Base-by-base conservation (phyloP, 106 monocot species). In the Narthecium ossifragum region DNA sequence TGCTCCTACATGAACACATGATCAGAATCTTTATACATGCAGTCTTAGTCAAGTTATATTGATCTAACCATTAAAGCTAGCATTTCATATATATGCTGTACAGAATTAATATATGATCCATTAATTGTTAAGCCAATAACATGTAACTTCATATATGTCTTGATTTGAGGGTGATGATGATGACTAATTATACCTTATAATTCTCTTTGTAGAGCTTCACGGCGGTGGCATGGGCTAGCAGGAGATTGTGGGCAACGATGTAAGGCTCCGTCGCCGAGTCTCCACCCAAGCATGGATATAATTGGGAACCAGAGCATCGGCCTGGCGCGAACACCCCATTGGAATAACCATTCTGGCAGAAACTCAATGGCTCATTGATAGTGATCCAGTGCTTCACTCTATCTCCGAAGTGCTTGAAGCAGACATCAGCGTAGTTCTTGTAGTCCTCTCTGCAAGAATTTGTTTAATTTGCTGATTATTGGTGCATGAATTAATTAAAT, bases 371-470 rank as follows among this genome's bases (percentile, higher is more conserved):
- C 50, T 91, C 90, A 15, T 91, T 91, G 21, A 91, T 60, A 4
- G 90, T 85, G 54, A 73, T 85, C 90, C 90, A 91, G 9, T 74
- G 64, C 57, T 82, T 91, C 46, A 91, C 85, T 8, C 82, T 55
- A 26, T 82, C 85, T 0, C 90, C 90, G 14, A 85, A 86, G 45
- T 65, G 68, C 47, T 38, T 53, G 43, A 85, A 91, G 40, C 78
- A 79, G 8, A 83, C 21, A 1, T 82, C 68, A 1, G 63, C 68
- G 29, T 75, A 84, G 33, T 76, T 55, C 5, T 43, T 46, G 65
- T 62, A 87, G 60, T 92, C 92, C 3, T 25, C 45, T 10, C 76
- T 76, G 53, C 20, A 53, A 31, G 46, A 34, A 46, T 23, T 33
- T 22, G 24, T 31, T 15, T 8, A 22, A 12, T 21, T 25, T 26